Conservation (phyloP, 345 rosid genomes). For the Syzygium aqueum region DNA sequence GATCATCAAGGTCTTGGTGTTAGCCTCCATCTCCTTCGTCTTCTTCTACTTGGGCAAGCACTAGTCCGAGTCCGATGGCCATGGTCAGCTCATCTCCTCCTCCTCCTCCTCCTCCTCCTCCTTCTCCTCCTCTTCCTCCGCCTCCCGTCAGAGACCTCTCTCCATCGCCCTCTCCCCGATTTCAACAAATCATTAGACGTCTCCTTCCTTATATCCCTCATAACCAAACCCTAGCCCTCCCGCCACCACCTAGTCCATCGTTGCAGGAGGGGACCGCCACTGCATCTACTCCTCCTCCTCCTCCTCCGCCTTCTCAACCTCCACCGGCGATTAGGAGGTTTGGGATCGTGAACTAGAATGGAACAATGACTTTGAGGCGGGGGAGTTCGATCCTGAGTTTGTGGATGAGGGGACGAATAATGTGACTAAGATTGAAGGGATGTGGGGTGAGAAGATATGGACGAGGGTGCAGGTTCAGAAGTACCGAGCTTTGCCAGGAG, state of each 20-base stretch:
- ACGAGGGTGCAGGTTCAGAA: constrained; percentile 18
- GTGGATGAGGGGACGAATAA: constrained; percentile 42
- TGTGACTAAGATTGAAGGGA: neutral
- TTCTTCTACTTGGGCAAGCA: constrained; percentile 87
- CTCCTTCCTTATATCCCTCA: constrained; percentile 30
- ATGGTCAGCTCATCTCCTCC: constrained; percentile 71
- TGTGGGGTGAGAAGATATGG: constrained; percentile 10
- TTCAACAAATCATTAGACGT: constrained; percentile 32
- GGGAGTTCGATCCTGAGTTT: constrained; percentile 60
- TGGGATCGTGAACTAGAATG: constrained; percentile 71
- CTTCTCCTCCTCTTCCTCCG: neutral
- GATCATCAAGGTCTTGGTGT: constrained; percentile 36
- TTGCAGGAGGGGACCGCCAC: neutral
- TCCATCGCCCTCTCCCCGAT: constrained; percentile 53
- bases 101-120: constrained; percentile 21
- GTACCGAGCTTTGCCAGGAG: constrained; percentile 41
- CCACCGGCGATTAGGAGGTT: constrained; percentile 29
- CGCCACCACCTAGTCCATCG: neutral
- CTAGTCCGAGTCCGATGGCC: constrained; percentile 70
- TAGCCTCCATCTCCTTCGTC: constrained; percentile 40
- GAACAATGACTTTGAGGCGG: constrained; percentile 81
- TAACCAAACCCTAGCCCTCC: constrained; percentile 9
- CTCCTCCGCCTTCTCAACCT: constrained; percentile 8
- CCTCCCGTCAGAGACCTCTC: constrained; percentile 34
- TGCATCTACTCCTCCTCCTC: neutral